Base-by-base conservation (phyloP, 1,284 basidiomycete species). In the Vanrija sp. region DNA sequence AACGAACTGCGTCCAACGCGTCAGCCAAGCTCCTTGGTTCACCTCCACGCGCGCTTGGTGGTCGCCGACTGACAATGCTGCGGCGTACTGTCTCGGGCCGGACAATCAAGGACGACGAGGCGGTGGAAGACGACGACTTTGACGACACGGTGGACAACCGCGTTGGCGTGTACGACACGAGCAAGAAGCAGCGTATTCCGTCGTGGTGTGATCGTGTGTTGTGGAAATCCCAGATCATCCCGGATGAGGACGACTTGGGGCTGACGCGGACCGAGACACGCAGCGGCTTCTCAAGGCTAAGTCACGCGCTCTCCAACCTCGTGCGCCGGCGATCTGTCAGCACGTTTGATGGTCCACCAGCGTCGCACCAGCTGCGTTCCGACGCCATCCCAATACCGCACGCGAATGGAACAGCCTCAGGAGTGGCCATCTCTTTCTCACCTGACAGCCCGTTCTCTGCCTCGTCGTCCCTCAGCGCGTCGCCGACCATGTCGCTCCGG, bases 161-260 rank as follows among this genome's bases (percentile, higher is more conserved):
- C 9, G 67, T 71, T 42, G 78, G 79, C 16, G 74, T 77, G 5
- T 81, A 80, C 64, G 80, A 81, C 54, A 77, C 77, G 16, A 77
- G 74, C 23, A 75, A 80, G 51, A 81, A 81, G 64, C 78, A 80
- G 63, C 66, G 80, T 19, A 78, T 81, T 1, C 80, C 80, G 0
- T 77, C 74, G 44, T 81, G 80, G 80, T 78, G 77, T 58, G 77
- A 78, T 55, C 64, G 77, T 16, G 73, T 78, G 5, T 61, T 78
- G 5, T 78, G 72, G 74, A 77, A 76, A 55, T 62, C 72, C 0
- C 69, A 71, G 46, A 60, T 75, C 28, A 58, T 65, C 14, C 68
- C 73, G 9, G 72, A 72, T 55, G 47, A 49, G 6, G 47, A 54
- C 28, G 14, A 15, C 12, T 14, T 34, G 12, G 34, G n/a, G 19